Evolutionary conservation across 495 filamentous ascomycete species (phyloP), one percentile per base, ranked within the genome.

Genomic region (Xylaria cubensis): DNA sequence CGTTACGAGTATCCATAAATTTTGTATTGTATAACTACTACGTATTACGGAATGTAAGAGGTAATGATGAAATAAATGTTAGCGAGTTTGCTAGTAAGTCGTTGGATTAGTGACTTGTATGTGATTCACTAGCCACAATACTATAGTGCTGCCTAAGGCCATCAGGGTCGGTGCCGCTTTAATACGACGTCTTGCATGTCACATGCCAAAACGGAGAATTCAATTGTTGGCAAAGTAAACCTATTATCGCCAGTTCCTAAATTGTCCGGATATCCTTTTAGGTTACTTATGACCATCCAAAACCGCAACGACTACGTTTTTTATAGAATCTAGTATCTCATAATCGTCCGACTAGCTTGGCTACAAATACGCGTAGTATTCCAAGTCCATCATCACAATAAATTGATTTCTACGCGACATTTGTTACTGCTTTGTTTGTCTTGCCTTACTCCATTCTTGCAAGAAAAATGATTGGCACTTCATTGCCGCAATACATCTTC

Each of bases 401-500:
- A 9, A 53, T n/a, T 8, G 21, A 8, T n/a, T 24, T 53, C 34
- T 17, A 34, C 29, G 34, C 13, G 15, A 26, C 36, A 39, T 39
- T 8, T 39, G 8, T 39, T 39, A 8, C 36, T 39, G 7, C 5
- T 39, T 8, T 39, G 1, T 6, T 1, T 1, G 36, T 39, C 36
- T 1, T 39, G 1, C 26, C 36, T 39, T 39, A 39, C 6, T 8
- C 36, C 51, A 56, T 62, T 32, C 3, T 13, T 42, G 8, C 26
- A 3, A 32, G 15, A 50, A 71, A 21, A 24, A 84, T 84, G 82
- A 75, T 84, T 69, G 77, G 77, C 71, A 80, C 77, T 56, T 79
- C 81, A 29, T 32, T 74, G 17, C 63, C 71, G 42, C 77, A 79
- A 67, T 79, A 79, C 71, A 64, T 86, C 69, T 82, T 86, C 76